These are phyloP conservation scores for Abortiporus biennis DNA, from an alignment of 1,284 basidiomycete genomes.

Conservation along the genomic window DNA sequence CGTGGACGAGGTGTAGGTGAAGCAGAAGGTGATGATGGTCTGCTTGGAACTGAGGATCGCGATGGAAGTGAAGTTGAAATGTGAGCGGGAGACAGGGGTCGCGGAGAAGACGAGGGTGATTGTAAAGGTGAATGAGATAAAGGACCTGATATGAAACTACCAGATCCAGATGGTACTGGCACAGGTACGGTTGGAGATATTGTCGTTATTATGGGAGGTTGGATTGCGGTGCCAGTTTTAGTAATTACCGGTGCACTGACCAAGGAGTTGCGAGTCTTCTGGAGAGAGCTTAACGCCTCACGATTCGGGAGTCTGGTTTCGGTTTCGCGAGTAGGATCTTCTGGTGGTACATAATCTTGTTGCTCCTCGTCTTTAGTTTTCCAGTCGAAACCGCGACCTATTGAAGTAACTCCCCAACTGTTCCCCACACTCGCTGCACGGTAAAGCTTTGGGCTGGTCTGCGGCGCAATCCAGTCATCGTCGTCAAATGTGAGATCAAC, in stretches of 20 bases:
- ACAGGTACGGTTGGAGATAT: constrained; percentile 14
- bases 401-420: constrained; percentile 78
- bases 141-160: constrained; percentile 10
- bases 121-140: constrained; percentile 23
- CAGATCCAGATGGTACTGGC: constrained; percentile 6
- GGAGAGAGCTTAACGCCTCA: constrained; percentile 9
- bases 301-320: constrained; percentile 9
- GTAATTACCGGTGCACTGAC: constrained; percentile 17
- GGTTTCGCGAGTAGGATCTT: constrained; percentile 12
- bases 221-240: constrained; percentile 14
- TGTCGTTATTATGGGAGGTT: constrained; percentile 11
- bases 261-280: constrained; percentile 17
- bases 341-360: background rate
- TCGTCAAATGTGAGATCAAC: constrained; percentile 60
- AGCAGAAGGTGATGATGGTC: constrained; percentile 33
- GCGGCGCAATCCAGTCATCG: constrained; percentile 47
- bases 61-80: constrained; percentile 17
- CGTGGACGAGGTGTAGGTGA: constrained; percentile 46
- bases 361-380: constrained; percentile 30
- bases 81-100: constrained; percentile 20
- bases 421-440: constrained; percentile 59
- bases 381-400: constrained; percentile 80
- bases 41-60: constrained; percentile 22
- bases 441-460: constrained; percentile 39
- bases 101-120: constrained; percentile 27